Conservation (phyloP, 2,329 filamentous ascomycete species). For the Xylaria arbuscula region DNA sequence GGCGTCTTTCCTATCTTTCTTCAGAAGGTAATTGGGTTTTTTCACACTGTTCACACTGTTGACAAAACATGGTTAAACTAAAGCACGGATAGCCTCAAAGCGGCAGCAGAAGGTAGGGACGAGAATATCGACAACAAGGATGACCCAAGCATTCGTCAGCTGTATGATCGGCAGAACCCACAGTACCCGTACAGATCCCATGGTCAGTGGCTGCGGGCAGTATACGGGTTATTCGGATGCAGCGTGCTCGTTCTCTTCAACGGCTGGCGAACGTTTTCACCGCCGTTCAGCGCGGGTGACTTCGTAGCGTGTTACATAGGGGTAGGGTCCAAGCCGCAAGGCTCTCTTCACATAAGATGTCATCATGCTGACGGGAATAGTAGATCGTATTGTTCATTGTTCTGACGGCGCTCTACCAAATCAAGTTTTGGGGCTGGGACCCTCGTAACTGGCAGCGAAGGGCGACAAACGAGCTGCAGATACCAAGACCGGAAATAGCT, state of each 20-base stretch:
- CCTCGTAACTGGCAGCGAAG: slow-evolving; percentile 22
- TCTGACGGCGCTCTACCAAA: slow-evolving; percentile 1
- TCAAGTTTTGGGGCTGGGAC: slow-evolving; percentile 22
- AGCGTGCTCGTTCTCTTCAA: slow-evolving; percentile 19
- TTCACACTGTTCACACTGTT: not conserved
- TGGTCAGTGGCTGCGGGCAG: slow-evolving; percentile 11
- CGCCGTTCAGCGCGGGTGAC: slow-evolving; percentile 19
- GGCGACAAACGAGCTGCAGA: slow-evolving; percentile 23
- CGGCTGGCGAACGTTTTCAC: slow-evolving; percentile 19
- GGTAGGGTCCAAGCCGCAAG: not conserved
- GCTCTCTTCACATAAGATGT: not conserved
- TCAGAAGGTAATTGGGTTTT: slow-evolving; percentile 14
- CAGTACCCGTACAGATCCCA: slow-evolving; percentile 20
- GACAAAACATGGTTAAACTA: not conserved
- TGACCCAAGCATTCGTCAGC: slow-evolving; percentile 7
- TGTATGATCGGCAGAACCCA: slow-evolving; percentile 15
- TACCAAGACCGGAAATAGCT: slow-evolving; percentile 15
- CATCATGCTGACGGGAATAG: not conserved
- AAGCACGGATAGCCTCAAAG: slow-evolving; percentile 8
- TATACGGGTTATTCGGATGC: slow-evolving; percentile 19
- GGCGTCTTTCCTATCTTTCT: slow-evolving; percentile 16
- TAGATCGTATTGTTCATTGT: slow-evolving; percentile 12
- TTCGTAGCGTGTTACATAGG: slow-evolving; percentile 22
- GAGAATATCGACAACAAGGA: slow-evolving; percentile 26
- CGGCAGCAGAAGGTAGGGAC: slow-evolving; percentile 19